Base-by-base conservation (phyloP, 306 rosid genomes). In the Trichosanthes truncata region DNA sequence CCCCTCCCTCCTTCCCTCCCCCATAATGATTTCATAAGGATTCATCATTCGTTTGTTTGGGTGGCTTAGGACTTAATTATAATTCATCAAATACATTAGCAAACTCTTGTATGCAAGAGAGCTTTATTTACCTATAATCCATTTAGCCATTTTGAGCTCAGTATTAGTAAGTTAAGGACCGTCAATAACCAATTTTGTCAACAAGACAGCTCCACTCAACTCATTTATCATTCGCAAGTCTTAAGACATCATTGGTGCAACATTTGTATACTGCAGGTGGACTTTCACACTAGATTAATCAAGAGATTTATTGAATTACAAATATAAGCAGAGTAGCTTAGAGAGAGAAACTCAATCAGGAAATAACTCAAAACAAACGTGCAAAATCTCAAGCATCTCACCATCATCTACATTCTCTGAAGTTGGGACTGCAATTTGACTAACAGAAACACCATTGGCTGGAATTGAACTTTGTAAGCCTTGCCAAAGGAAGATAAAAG, bases 321-420 rank as follows among this genome's bases (percentile, higher is more conserved):
- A 61, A 15, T 40, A 68, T 68, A 10, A 68, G 17, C 15, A 6
- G 55, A 13, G 76, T 43, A 43, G 76, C 53, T 21, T 43, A 69
- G 26, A 74, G 43, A 74, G 46, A 52, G 8, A 49, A 7, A 46
- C 13, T 52, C 46, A 17, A 51, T 29, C 48, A 21, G 5, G 46
- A 26, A 74, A 33, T 51, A 38, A 76, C 35, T 31, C 6, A 18
- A 41, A 69, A 17, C 63, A 40, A 11, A 78, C 61, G 14, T 65
- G 80, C 8, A 79, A 55, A 83, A 83, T 74, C 33, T 67, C 31
- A 45, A 63, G 68, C 75, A 29, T 52, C 93, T 91, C 82, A 94
- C 98, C 98, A 71, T 81, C 97, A 84, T 88, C 91, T 14, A 13
- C 95, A 74, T 86, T 90, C 59, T 86, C 85, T 71, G 91, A 81